Base-by-base conservation (phyloP, 129 eudicot genomes). In the Erigeron canadensis region DNA sequence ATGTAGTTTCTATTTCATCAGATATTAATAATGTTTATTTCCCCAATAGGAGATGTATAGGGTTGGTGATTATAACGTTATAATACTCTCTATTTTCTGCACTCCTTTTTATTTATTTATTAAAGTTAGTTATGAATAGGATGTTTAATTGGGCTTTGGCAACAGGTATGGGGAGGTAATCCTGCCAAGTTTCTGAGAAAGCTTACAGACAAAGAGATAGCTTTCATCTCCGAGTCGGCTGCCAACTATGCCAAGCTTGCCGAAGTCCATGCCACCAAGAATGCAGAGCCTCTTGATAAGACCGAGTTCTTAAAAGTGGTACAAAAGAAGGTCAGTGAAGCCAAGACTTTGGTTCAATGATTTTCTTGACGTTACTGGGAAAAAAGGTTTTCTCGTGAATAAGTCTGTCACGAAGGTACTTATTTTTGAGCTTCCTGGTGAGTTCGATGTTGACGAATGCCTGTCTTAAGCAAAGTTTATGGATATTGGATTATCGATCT, bases 81-180 rank as follows among this genome's bases (percentile, higher is more conserved):
- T 50, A 5, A 15, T 5, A n/a, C 2, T 50, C 8, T 50, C 8
- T 10, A 50, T 50, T 8, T 22, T 58, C 21, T 13, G n/a, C 3
- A 28, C 34, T 28, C 1, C 2, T 28, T 28, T 37, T 23, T 0
- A 1, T 28, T 23, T 34, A 5, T 60, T 28, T n/a, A 34, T 28
- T 53, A 19, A 17, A 2, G 16, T 53, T 53, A n/a, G 61, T 8
- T 40, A 23, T 34, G 23, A 17, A 2, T 2, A 10, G 67, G 37
- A 9, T 41, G 41, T 55, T 64, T 51, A 39, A 19, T 12, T 66
- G 71, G 68, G 50, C 51, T 55, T 9, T 69, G 70, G 51, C 13
- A 16, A 63, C 88, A 90, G 95, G 86, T 90, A 12, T 90, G 95
- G 97, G 95, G 84, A 62, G 97, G 97, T 37, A 90, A 90, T 81